phyloP scores from a whole-genome alignment of 805 yeast species.

The Jamesozyma rosinii region DNA sequence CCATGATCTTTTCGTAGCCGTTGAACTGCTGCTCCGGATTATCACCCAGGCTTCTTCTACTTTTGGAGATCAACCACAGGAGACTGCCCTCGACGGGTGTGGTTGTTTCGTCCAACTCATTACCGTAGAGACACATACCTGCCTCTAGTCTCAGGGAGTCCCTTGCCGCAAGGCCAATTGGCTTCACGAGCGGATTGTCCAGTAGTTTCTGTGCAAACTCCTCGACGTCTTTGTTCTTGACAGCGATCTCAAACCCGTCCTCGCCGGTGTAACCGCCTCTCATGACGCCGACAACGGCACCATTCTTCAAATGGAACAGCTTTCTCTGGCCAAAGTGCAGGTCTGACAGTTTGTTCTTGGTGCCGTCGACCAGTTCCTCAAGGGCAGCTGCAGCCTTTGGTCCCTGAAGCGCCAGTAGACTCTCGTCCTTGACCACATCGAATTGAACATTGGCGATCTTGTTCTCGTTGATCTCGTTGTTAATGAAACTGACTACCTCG shows the following conservation, averaged over 20 bases:
- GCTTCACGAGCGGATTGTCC: constrained; percentile 51
- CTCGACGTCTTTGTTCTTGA: constrained; percentile 50
- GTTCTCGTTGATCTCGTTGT: constrained; percentile 34
- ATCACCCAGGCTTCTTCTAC: constrained; percentile 42
- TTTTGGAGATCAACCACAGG: constrained; percentile 81
- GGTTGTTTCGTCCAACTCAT: constrained; percentile 68
- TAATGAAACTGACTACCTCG: constrained; percentile 62
- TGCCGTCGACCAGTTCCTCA: constrained; percentile 47
- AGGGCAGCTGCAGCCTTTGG: constrained; percentile 69
- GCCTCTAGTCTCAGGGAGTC: constrained; percentile 94
- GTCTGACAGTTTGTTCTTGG: constrained; percentile 35
- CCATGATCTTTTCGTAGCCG: constrained; percentile 62
- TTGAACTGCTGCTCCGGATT: constrained; percentile 44
- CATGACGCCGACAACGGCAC: constrained; percentile 59
- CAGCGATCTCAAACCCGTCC: constrained; percentile 91
- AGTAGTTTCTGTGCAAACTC: constrained; percentile 56
- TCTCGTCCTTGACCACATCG: constrained; percentile 49
- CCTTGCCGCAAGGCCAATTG: constrained; percentile 96
- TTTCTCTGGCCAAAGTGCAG: constrained; percentile 65
- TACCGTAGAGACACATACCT: constrained; percentile 96
- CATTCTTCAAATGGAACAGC: constrained; percentile 31
- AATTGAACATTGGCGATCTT: constrained; percentile 22
- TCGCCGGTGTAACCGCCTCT: constrained; percentile 98
- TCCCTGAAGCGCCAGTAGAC: constrained; percentile 87
- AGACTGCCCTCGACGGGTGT: constrained; percentile 87